These are phyloP conservation scores for Ceratocystis eucalypticola DNA, from an alignment of 2,329 filamentous ascomycete species.

Conservation along the genomic window DNA sequence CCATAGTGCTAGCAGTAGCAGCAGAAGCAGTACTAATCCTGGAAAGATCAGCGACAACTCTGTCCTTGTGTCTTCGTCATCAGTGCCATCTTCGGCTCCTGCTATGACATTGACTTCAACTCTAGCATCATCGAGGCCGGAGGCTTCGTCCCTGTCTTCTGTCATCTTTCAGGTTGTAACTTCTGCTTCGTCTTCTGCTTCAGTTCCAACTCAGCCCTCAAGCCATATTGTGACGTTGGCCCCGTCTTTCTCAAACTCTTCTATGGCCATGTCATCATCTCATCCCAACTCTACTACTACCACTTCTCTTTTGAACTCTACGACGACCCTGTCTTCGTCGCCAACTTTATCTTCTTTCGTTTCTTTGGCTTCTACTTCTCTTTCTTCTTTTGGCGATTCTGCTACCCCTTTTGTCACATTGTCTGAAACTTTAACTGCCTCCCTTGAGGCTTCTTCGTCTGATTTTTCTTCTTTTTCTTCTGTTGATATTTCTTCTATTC, in stretches of 20 bases:
- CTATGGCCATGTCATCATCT: neutral
- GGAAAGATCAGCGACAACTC: neutral
- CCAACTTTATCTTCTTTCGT: neutral
- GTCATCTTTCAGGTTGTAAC: neutral
- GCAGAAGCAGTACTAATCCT: neutral
- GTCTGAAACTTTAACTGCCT: neutral
- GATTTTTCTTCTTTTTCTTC: conserved; percentile 1
- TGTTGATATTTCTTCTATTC: neutral
- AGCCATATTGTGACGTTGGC: neutral
- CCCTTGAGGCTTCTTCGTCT: neutral
- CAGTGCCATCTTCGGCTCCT: neutral
- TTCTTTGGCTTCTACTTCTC: neutral
- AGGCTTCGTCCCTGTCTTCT: neutral
- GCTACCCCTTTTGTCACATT: neutral
- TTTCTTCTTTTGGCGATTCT: conserved; percentile 6
- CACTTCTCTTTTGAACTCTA: neutral
- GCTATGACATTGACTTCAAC: neutral
- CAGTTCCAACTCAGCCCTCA: neutral
- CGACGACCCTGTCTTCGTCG: neutral
- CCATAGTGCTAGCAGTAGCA: neutral
- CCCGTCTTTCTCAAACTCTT: conserved; percentile 2
- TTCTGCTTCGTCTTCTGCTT: neutral
- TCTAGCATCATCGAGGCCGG: neutral
- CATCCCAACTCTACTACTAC: neutral
- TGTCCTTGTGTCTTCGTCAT: neutral